A percentile compares a stretch with the other conserved stretches of the same genome.
Conservation (phyloP, 75 land plant species). For the Pseudotsuga menziesii region DNA sequence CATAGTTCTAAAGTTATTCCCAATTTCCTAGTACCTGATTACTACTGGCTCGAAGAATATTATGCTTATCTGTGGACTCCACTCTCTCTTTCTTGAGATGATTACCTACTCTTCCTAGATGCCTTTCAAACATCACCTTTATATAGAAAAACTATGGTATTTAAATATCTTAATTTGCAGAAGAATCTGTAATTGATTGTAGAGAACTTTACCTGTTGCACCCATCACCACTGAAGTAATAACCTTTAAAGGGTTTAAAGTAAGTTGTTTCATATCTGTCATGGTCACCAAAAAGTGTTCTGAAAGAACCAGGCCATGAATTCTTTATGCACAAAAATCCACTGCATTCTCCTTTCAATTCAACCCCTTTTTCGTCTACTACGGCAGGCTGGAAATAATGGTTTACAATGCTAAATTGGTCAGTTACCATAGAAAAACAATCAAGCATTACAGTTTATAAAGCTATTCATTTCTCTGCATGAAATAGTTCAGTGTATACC, state of each 20-base stretch:
- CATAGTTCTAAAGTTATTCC: background rate
- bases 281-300: constrained; percentile 93
- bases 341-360: constrained; percentile 89
- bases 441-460: background rate
- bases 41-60: background rate
- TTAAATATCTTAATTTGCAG: background rate
- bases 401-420: background rate
- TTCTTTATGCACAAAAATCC: constrained; percentile 87
- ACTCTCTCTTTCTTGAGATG: background rate
- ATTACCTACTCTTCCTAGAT: background rate
- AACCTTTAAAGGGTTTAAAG: constrained; percentile 93
- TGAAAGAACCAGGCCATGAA: constrained; percentile 95
- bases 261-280: constrained; percentile 97
- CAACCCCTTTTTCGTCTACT: constrained; percentile 91
- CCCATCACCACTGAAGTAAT: constrained; percentile 95
- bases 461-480: background rate
- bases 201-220: constrained; percentile 65
- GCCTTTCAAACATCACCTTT: background rate
- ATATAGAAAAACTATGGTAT: background rate
- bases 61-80: background rate
- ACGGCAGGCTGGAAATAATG: constrained; percentile 75
- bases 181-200: background rate
- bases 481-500: constrained; percentile 34
- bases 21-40: background rate
- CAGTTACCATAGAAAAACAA: constrained; percentile 3